Conservation (phyloP, 2,329 filamentous ascomycete genomes). For the Dendryphion nanum region DNA sequence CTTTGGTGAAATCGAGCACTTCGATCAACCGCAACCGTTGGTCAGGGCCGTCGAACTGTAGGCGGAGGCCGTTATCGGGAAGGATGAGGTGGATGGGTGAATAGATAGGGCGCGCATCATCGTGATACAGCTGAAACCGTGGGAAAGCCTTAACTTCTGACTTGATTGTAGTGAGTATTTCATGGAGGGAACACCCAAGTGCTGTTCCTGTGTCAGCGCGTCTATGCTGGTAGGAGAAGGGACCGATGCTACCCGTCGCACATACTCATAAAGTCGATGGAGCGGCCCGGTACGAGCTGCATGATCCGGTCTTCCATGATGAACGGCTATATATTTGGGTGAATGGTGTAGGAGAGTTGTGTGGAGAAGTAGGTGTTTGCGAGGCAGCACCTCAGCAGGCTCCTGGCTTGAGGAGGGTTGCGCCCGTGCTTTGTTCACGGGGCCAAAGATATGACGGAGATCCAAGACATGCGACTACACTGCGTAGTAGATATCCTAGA, state of each 20-base stretch:
- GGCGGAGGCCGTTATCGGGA: constrained; percentile 79
- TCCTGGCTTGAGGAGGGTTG: constrained; percentile 2
- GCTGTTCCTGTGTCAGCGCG: constrained; percentile 60
- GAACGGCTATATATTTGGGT: too few species aligned
- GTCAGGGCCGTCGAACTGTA: constrained; percentile 91
- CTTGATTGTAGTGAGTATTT: constrained; percentile 83
- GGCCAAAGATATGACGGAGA: constrained; percentile 9
- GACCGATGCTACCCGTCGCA: constrained; percentile 1
- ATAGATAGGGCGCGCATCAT: constrained; percentile 68
- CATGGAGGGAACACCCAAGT: constrained; percentile 87
- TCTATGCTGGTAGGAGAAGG: too few species aligned
- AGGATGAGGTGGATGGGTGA: constrained; percentile 74
- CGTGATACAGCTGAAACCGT: constrained; percentile 79
- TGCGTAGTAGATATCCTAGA: background rate
- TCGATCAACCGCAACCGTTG: constrained; percentile 90
- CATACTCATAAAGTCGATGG: constrained; percentile 43
- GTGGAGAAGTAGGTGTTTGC: background rate
- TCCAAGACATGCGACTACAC: too few species aligned
- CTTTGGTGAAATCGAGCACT: constrained; percentile 84
- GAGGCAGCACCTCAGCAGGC: background rate
- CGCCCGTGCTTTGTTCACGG: constrained; percentile 28
- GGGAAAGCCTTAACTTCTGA: constrained; percentile 81
- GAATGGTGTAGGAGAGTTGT: background rate
- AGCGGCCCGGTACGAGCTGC: constrained; percentile 29
- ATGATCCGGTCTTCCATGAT: constrained; percentile 32